A percentile compares a stretch with the other conserved stretches of the same genome.
Evolutionary conservation across 192 early-diverging fungal genomes (phyloP).

Genomic region (Anaeromyces robustus): DNA sequence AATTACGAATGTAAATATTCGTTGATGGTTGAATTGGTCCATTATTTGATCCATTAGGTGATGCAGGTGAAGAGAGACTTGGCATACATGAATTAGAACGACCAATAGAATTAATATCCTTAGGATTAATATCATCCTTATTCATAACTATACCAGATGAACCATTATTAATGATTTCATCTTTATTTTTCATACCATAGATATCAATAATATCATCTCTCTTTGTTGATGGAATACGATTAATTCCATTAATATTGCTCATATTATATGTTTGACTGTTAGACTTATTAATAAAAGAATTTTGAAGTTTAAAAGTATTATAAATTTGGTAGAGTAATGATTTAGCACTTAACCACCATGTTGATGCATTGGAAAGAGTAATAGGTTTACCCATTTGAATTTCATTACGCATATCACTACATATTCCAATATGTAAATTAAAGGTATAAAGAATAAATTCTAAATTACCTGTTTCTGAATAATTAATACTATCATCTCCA

Average conservation of each 20-base stretch:
- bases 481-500: neutral
- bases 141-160: neutral
- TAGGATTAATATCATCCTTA: neutral
- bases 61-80: neutral
- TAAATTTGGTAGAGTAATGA: neutral
- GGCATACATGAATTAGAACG: neutral
- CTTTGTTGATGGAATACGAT: neutral
- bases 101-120: neutral
- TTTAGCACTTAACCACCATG: neutral
- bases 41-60: neutral
- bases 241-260: neutral
- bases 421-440: neutral
- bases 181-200: neutral
- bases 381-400: neutral
- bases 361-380: neutral
- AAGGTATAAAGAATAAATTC: neutral
- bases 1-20: conserved; percentile 70
- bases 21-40: conserved; percentile 7
- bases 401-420: neutral
- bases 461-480: neutral
- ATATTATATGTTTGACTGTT: neutral
- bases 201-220: neutral
- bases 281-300: neutral
- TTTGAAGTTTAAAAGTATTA: neutral
- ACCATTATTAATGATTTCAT: neutral